Percentiles rank a stretch among this genome's conserved stretches.
phyloP scores from a whole-genome alignment of 108 stramenopile genomes.

The Nitzschia sp. region DNA sequence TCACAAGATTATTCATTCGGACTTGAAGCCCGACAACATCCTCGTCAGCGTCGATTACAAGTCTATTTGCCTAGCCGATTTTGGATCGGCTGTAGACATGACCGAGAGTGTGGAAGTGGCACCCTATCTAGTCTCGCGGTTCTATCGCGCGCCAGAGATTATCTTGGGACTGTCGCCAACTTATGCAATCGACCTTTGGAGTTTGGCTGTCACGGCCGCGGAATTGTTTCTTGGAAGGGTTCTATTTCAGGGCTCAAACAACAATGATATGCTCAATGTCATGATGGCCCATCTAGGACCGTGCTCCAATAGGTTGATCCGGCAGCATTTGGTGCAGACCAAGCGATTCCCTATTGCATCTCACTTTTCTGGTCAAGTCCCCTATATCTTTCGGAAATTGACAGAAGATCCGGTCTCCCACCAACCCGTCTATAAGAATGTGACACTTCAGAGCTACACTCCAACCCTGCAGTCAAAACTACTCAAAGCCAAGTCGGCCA shows the following conservation, averaged over 20 bases:
- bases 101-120: slow-evolving; percentile 55
- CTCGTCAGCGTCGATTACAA: slow-evolving; percentile 87
- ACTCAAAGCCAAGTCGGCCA: slow-evolving; percentile 73
- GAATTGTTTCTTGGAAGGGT: slow-evolving; percentile 95
- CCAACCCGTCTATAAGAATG: slow-evolving; percentile 52
- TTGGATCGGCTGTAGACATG: slow-evolving; percentile 92
- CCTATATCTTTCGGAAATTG: slow-evolving; percentile 63
- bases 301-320: slow-evolving; percentile 82
- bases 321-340: slow-evolving; percentile 70
- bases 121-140: slow-evolving; percentile 97
- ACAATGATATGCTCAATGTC: slow-evolving; percentile 94
- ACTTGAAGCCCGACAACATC: slow-evolving; percentile 99
- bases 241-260: slow-evolving; percentile 88
- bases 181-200: slow-evolving; percentile 93
- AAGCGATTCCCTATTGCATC: slow-evolving; percentile 55
- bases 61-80: slow-evolving; percentile 90
- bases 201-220: slow-evolving; percentile 86
- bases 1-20: slow-evolving; percentile 93
- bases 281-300: slow-evolving; percentile 95
- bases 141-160: slow-evolving; percentile 99
- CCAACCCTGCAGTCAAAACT: slow-evolving; percentile 51
- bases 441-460: slow-evolving; percentile 43
- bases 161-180: slow-evolving; percentile 95
- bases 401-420: slow-evolving; percentile 73
- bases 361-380: slow-evolving; percentile 57